phyloP scores from a whole-genome alignment of 768 basidiomycete species.

The Cantharellus cinnabarinus region DNA sequence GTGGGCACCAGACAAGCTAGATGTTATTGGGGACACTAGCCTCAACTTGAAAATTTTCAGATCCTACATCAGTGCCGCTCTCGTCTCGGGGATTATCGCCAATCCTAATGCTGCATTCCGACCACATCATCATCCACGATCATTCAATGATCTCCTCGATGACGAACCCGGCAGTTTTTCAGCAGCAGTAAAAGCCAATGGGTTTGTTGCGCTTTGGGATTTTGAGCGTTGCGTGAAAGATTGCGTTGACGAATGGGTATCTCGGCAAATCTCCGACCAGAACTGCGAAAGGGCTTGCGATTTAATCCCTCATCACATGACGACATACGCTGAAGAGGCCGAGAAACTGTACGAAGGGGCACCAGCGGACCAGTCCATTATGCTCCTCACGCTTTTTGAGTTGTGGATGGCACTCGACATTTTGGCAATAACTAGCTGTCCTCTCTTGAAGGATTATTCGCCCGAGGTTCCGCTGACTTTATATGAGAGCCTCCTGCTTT shows the following conservation, averaged over 20 bases:
- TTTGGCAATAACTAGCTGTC: conserved; percentile 16
- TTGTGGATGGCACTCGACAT: conserved; percentile 31
- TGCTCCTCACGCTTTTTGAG: conserved; percentile 27
- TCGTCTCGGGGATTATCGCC: background rate
- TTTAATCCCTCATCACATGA: background rate
- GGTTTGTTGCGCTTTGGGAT: conserved; percentile 1
- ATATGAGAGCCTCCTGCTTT: conserved; percentile 21
- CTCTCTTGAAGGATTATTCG: conserved; percentile 25
- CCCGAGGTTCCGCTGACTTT: conserved; percentile 24
- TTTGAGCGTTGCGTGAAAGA: conserved; percentile 1
- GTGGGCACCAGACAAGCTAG: background rate
- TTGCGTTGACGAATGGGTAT: conserved; percentile 1
- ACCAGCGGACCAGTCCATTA: conserved; percentile 15
- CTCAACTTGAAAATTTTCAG: background rate
- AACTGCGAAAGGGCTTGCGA: background rate
- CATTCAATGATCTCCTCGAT: background rate
- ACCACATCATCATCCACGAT: background rate
- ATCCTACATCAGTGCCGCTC: background rate
- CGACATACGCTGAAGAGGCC: background rate
- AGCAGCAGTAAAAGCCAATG: background rate
- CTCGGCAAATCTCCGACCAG: background rate
- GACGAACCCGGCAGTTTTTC: background rate
- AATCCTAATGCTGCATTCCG: background rate
- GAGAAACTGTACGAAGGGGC: conserved; percentile 1
- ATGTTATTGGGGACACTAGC: background rate